Evolutionary conservation across 1,139 yeast genomes (phyloP).

Genomic region (Yamadazyma atmosphaerica): DNA sequence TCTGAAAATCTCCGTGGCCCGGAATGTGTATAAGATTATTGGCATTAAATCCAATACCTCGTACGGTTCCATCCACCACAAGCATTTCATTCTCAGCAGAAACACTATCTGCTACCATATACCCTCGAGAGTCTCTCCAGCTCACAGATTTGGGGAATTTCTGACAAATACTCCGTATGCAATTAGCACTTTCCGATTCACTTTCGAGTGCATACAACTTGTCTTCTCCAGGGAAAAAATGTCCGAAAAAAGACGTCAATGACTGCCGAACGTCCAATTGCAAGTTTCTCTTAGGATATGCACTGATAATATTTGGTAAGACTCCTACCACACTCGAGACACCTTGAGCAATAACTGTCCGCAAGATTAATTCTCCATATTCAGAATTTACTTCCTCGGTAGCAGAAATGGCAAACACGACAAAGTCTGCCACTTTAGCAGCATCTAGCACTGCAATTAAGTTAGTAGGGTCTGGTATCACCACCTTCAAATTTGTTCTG

Average conservation of each 20-base stretch:
- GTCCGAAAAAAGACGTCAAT: slow-evolving; percentile 75
- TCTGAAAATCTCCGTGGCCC: slow-evolving; percentile 85
- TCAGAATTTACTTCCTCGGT: slow-evolving; percentile 73
- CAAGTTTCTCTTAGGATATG: slow-evolving; percentile 72
- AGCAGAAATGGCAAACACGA: slow-evolving; percentile 84
- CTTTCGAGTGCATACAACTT: slow-evolving; percentile 72
- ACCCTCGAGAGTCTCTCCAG: slow-evolving; percentile 94
- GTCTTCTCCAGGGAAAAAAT: slow-evolving; percentile 88
- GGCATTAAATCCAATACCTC: slow-evolving; percentile 82
- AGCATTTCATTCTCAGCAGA: slow-evolving; percentile 30
- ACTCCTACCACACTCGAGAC: slow-evolving; percentile 81
- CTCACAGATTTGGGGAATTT: slow-evolving; percentile 79
- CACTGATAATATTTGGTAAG: slow-evolving; percentile 66
- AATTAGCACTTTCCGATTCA: slow-evolving; percentile 66
- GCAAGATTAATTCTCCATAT: slow-evolving; percentile 84
- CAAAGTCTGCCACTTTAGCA: slow-evolving; percentile 86
- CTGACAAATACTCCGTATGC: slow-evolving; percentile 77
- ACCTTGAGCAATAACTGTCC: slow-evolving; percentile 92
- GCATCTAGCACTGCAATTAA: slow-evolving; percentile 78
- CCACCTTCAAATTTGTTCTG: slow-evolving; percentile 71
- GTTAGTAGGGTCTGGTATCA: slow-evolving; percentile 70
- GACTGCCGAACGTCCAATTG: slow-evolving; percentile 81
- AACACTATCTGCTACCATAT: slow-evolving; percentile 72
- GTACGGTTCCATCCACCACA: slow-evolving; percentile 75
- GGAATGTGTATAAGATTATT: slow-evolving; percentile 83